Percentiles rank a stretch among this genome's conserved stretches.
Conservation (phyloP, 805 yeast species). For the Saturnispora halmiae region DNA sequence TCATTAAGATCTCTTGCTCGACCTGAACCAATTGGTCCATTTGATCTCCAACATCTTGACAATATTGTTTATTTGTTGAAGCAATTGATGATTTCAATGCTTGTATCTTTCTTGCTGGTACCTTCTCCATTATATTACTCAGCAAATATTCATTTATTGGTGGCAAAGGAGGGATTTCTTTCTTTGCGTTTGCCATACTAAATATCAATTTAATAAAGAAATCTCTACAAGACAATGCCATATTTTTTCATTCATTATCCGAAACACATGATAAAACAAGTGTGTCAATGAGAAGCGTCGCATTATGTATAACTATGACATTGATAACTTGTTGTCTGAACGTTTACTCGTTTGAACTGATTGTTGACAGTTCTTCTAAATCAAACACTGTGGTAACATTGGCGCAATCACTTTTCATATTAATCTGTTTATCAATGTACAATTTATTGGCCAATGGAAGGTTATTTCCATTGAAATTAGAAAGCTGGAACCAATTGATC, state of each 20-base stretch:
- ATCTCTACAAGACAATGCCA: not conserved
- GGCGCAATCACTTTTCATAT: slow-evolving; percentile 44
- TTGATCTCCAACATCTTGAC: slow-evolving; percentile 26
- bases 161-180: slow-evolving; percentile 6
- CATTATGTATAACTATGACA: slow-evolving; percentile 27
- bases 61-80: slow-evolving; percentile 18
- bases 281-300: not conserved
- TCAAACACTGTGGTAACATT: slow-evolving; percentile 49
- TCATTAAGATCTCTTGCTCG: slow-evolving; percentile 20
- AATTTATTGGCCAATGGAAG: slow-evolving; percentile 8
- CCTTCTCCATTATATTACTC: not conserved
- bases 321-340: slow-evolving; percentile 72
- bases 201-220: not conserved
- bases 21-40: slow-evolving; percentile 17
- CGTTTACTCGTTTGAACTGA: slow-evolving; percentile 51
- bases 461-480: slow-evolving; percentile 33
- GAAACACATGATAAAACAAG: too few relatives aligned
- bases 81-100: slow-evolving; percentile 21
- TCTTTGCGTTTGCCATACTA: not conserved
- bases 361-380: slow-evolving; percentile 32
- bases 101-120: not conserved
- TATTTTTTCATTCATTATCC: not conserved
- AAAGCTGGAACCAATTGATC: slow-evolving; percentile 31
- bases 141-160: not conserved
- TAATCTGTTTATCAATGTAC: slow-evolving; percentile 34